Evolutionary conservation across 2,329 filamentous ascomycete genomes (phyloP), one percentile per base, ranked within the genome.

Genomic region (Sclerotinia nivalis): DNA sequence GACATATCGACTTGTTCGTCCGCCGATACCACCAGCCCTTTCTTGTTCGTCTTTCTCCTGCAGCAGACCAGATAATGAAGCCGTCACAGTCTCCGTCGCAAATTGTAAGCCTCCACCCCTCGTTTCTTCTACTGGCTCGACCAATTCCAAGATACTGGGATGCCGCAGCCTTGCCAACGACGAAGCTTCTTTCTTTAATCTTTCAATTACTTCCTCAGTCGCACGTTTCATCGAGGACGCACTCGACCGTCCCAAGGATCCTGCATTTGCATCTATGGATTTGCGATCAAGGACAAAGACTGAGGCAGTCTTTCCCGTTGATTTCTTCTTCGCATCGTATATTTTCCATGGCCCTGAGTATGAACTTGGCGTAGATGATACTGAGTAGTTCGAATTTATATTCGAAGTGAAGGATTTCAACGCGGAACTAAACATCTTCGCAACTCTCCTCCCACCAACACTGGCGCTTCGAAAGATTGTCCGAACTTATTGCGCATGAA

Each of bases 281-380:
- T 96, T 97, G 79, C 89, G 90, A 74, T 99, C 96, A 79, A 98
- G 97, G 74, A 98, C 89, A 77, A 98, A 99, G 74, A 98, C 89
- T 22, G 94, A 97, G 69, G 91, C 96, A 10, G 90, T 81, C 80
- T 96, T 97, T 74, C 92, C 93, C 0, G 93, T 97, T 43, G 91
- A 93, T 82, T 97, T 98, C 83, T 96, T 96, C 84, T 97, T 98
- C 71, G 92, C 94, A 82, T 97, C 94, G 85, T 95, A 95, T 77
- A 99, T 96, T 83, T 93, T 97, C 96, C 96, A 99, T 70, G 94
- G 93, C 25, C 96, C 96, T 22, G 94, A 92, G 66, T 88, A 88
- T 66, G 93, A 91, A n/a, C 88, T 90, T 15, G 91, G 87, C 71
- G 88, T 88, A 37, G 89, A 85, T 31, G 93, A 90, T 74, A 98